Evolutionary conservation across 177 flowering plant genomes (phyloP), one percentile per base, ranked within the genome.

Genomic region (Vitis hybrid): DNA sequence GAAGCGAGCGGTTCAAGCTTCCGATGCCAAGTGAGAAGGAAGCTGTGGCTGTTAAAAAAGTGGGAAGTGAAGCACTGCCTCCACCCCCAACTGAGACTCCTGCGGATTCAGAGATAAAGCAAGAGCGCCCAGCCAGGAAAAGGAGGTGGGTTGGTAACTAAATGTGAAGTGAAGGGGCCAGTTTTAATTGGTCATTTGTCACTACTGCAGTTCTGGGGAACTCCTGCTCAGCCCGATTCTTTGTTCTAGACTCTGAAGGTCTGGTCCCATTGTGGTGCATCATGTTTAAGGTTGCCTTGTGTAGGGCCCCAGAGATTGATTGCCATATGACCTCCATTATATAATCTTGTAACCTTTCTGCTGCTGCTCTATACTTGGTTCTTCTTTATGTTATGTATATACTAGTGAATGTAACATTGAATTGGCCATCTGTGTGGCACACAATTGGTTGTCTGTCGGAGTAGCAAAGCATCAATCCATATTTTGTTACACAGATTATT

Each of bases 1-100:
- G 99, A 51, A 96, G 99, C 64, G 99, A 96, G 75, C 83, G 99
- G 57, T 96, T 96, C 86, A 96, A 94, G 77, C 91, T 91, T 72
- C 98, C 98, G 51, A 82, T 96, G 97, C 89, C 98, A 4, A 80
- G 83, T 76, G 99, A 90, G 71, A 93, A 93, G 76, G 98, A 94
- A n/a, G 21, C 76, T 6, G 4, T 57, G 6, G 66, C 82, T 24
- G 75, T 75, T 46, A 87, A 83, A 74, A 93, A 83, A 84, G 75
- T 72, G 69, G 98, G 89, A 68, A 75, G 54, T 67, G 98, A 96
- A 68, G 68, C 85, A 19, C 63, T 81, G 65, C 80, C 82, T 30
- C 55, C 86, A 1, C 32, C 77, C 52, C 89, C 81, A 64, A 77
- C 21, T 58, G 95, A 90, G 71, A 74, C 62, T 60, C 80, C 81